Evolutionary conservation across 176 grass and related monocot species (phyloP).

Genomic region (Puccinellia tenuiflora): DNA sequence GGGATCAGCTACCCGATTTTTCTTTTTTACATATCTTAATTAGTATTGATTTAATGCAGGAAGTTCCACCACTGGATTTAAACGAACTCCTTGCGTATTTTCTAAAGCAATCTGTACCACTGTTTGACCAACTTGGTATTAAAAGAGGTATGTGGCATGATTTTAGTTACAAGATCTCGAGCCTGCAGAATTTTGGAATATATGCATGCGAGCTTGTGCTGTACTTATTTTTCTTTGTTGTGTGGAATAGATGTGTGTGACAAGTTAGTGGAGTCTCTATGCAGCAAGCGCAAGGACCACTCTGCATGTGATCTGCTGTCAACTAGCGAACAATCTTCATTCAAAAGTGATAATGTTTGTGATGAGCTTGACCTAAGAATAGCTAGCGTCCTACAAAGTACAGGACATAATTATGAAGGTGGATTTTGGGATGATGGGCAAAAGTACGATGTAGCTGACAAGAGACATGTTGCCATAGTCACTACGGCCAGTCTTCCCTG

Average conservation of each 20-base stretch:
- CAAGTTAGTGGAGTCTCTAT: conserved; percentile 67
- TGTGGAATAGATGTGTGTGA: conserved; percentile 62
- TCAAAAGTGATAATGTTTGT: conserved; percentile 37
- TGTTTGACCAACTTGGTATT: conserved; percentile 90
- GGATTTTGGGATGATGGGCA: conserved; percentile 52
- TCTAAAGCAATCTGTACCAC: conserved; percentile 85
- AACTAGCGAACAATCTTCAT: conserved; percentile 36
- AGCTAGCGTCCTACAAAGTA: conserved; percentile 82
- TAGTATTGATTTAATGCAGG: conserved; percentile 39
- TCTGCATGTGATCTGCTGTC: conserved; percentile 26
- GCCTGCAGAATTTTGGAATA: not conserved
- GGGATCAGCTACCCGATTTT: not conserved
- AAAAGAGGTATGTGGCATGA: conserved; percentile 59
- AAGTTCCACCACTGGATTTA: conserved; percentile 72
- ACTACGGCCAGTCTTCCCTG: conserved; percentile 97
- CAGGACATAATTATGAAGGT: conserved; percentile 70
- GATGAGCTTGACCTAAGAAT: conserved; percentile 83
- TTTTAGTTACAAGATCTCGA: conserved; percentile 3
- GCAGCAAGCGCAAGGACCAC: conserved; percentile 60
- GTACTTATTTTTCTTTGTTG: conserved; percentile 1
- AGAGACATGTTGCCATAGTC: conserved; percentile 83
- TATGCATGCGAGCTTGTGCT: not conserved
- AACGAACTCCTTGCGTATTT: conserved; percentile 82
- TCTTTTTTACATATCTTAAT: conserved; percentile 25
- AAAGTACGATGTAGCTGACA: conserved; percentile 33